These are phyloP conservation scores for Pyrus hybrid DNA, from an alignment of 331 rosid genomes.

Conservation along the genomic window DNA sequence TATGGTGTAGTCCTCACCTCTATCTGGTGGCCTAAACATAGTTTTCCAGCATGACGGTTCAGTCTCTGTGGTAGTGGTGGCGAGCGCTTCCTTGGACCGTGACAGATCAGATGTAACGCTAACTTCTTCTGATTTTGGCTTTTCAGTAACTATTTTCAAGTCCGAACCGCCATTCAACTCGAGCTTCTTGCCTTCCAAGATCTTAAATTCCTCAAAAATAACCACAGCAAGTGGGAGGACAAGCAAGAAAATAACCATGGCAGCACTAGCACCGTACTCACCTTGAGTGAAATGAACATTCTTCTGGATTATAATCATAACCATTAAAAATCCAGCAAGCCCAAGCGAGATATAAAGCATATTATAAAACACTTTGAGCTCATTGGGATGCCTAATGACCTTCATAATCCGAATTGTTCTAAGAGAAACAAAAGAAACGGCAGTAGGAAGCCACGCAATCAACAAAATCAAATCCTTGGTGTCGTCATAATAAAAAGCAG, in stretches of 20 bases:
- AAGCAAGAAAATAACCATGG: conserved; percentile 24
- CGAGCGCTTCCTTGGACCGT: not conserved
- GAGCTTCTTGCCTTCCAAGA: conserved; percentile 4
- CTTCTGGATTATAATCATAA: conserved; percentile 27
- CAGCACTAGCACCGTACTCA: conserved; percentile 27
- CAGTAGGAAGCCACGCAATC: conserved; percentile 39
- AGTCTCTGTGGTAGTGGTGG: not conserved
- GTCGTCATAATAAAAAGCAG: conserved; percentile 27
- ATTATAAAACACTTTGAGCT: conserved; percentile 35
- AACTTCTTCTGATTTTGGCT: not conserved
- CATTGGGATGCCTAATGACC: conserved; percentile 24
- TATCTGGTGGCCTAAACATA: conserved; percentile 19
- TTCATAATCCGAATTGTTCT: conserved; percentile 31
- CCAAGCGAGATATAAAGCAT: conserved; percentile 40
- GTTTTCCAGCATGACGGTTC: conserved; percentile 31
- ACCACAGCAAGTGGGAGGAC: conserved; percentile 30
- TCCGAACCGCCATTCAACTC: not conserved
- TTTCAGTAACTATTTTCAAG: conserved; percentile 5
- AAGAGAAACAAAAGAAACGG: conserved; percentile 22
- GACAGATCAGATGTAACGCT: not conserved
- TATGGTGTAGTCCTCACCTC: conserved; percentile 44
- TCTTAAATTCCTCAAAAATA: conserved; percentile 25
- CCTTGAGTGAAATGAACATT: not conserved
- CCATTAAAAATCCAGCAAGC: conserved; percentile 48
- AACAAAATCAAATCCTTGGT: conserved; percentile 27